A percentile compares a stretch with the other conserved stretches of the same genome.
phyloP scores from a whole-genome alignment of 805 yeast genomes.

The Debaryomyces hansenii region DNA sequence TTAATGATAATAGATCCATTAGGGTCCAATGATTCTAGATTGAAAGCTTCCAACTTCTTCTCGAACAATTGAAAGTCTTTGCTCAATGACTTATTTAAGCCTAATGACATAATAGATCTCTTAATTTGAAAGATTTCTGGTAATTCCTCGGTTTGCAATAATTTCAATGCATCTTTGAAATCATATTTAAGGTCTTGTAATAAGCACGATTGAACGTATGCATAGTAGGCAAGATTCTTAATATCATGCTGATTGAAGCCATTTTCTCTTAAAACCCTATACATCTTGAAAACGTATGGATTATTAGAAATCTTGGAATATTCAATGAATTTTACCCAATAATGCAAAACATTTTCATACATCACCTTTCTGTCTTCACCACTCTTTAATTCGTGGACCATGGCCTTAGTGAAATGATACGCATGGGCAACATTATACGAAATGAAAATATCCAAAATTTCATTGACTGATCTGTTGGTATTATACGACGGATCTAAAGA shows the following conservation, averaged over 20 bases:
- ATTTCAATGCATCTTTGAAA: constrained; percentile 22
- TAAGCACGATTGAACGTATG: constrained; percentile 31
- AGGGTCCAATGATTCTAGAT: constrained; percentile 30
- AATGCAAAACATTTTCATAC: constrained; percentile 24
- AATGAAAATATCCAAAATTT: constrained; percentile 27
- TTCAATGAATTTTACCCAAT: constrained; percentile 37
- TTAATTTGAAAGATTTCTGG: constrained; percentile 18
- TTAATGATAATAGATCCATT: constrained; percentile 25
- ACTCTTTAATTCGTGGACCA: constrained; percentile 16
- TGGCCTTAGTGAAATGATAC: constrained; percentile 27
- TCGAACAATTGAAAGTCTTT: constrained; percentile 7
- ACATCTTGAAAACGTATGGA: constrained; percentile 3
- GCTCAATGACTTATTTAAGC: constrained; percentile 3
- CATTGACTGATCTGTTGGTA: constrained; percentile 11
- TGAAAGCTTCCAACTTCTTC: constrained; percentile 8
- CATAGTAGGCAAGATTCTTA: constrained; percentile 30
- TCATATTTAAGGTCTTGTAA: constrained; percentile 21
- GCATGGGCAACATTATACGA: constrained; percentile 32
- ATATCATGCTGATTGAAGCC: constrained; percentile 7
- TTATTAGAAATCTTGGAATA: constrained; percentile 11
- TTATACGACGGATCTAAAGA: constrained; percentile 13
- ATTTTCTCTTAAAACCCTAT: constrained; percentile 6
- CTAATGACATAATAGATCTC: constrained; percentile 11
- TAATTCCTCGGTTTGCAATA: constrained; percentile 25
- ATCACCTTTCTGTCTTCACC: constrained; percentile 11